phyloP scores from a whole-genome alignment of 2,329 filamentous ascomycete species.

The Epichloe typhina region DNA sequence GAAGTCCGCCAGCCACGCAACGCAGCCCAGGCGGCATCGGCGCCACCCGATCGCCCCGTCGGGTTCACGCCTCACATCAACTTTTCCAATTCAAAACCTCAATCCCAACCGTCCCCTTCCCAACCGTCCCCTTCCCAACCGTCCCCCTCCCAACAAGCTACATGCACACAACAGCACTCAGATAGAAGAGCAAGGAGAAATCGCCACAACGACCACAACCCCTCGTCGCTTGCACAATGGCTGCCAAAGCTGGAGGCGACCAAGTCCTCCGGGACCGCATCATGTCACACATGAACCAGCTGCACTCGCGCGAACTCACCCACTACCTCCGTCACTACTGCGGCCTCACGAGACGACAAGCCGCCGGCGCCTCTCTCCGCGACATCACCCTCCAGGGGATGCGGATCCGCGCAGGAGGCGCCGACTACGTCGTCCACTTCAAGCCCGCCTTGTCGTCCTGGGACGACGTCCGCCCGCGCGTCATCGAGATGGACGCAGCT shows the following conservation, averaged over 20 bases:
- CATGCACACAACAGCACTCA: no score
- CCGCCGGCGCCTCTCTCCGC: conserved; percentile 41
- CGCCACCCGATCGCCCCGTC: background rate
- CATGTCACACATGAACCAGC: conserved; percentile 75
- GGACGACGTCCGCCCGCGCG: conserved; percentile 52
- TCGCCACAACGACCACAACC: background rate
- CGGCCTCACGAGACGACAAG: conserved; percentile 35
- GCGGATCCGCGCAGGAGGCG: conserved; percentile 40
- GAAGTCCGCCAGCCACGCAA: no score
- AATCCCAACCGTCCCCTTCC: no score
- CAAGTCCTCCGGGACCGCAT: conserved; percentile 23
- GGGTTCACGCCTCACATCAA: background rate
- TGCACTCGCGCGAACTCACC: conserved; percentile 62
- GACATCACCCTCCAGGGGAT: conserved; percentile 54
- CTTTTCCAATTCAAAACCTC: background rate
- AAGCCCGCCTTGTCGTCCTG: conserved; percentile 58
- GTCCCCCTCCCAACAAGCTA: no score
- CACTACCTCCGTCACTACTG: conserved; percentile 67
- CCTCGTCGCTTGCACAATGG: conserved; percentile 7
- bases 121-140: no score
- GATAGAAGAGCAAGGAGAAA: no score
- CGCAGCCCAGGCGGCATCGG: background rate
- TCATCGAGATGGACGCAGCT: conserved; percentile 56
- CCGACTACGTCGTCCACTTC: conserved; percentile 44
- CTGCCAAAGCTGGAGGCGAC: conserved; percentile 10